Percentiles rank a stretch among this genome's conserved stretches.
Evolutionary conservation across 2,329 filamentous ascomycete genomes (phyloP).

Genomic region (Ampelomyces quisqualis): DNA sequence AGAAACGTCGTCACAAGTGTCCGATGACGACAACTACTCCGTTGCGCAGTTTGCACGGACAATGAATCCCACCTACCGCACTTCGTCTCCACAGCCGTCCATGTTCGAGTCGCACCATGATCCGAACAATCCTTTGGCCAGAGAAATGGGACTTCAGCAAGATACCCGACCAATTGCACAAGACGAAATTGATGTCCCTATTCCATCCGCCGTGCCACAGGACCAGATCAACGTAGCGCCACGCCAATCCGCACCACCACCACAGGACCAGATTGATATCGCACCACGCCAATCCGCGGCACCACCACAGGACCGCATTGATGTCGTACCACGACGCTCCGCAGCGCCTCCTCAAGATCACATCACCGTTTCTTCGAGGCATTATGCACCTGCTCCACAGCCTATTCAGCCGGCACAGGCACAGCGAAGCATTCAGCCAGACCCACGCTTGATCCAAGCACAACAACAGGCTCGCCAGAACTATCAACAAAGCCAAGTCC

Average conservation of each 20-base stretch:
- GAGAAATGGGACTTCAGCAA: conserved; percentile 62
- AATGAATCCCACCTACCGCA: conserved; percentile 93
- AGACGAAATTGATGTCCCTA: conserved; percentile 24
- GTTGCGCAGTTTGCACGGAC: conserved; percentile 94
- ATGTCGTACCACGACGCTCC: not conserved
- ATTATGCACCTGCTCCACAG: conserved; percentile 5
- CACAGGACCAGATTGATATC: conserved; percentile 9
- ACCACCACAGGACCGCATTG: conserved; percentile 4
- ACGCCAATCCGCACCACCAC: conserved; percentile 19
- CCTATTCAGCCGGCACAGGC: conserved; percentile 7
- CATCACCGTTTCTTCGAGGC: not conserved
- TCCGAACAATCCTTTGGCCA: conserved; percentile 70
- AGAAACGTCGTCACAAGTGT: conserved; percentile 78
- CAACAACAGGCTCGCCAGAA: conserved; percentile 43
- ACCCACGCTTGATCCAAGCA: conserved; percentile 39
- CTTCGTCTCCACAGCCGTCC: conserved; percentile 93
- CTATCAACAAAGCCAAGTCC: conserved; percentile 61
- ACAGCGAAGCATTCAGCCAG: conserved; percentile 32
- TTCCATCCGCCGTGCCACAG: conserved; percentile 16
- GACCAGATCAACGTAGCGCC: conserved; percentile 25
- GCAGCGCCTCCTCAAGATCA: conserved; percentile 5
- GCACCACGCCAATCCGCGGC: conserved; percentile 1
- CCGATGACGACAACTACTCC: conserved; percentile 86
- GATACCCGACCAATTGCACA: conserved; percentile 33
- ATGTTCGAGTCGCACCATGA: conserved; percentile 91